Conservation (phyloP, 805 yeast species). For the Kregervanrija pseudodelftensis region DNA sequence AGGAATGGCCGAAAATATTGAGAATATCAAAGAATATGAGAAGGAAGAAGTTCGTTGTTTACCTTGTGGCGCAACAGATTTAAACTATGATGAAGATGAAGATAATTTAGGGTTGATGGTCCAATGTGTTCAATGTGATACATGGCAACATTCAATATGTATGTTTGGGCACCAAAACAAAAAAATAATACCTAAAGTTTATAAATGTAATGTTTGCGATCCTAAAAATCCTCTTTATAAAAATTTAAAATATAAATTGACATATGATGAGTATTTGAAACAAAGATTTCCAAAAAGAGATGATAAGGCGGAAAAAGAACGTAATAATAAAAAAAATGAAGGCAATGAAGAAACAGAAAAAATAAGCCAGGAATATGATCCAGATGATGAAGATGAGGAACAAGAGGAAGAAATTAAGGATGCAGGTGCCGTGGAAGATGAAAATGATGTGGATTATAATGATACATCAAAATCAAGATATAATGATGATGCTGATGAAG, state of each 20-base stretch:
- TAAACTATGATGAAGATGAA: conserved; percentile 49
- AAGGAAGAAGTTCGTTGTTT: conserved; percentile 46
- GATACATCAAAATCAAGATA: conserved; percentile 1
- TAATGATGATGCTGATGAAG: conserved; percentile 11
- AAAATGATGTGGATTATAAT: conserved; percentile 1
- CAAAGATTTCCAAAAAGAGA: conserved; percentile 5
- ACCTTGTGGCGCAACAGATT: conserved; percentile 54
- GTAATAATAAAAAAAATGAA: conserved; percentile 6
- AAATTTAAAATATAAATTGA: conserved; percentile 26
- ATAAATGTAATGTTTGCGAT: conserved; percentile 50
- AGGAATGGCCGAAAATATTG: not conserved
- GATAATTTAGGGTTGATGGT: conserved; percentile 53
- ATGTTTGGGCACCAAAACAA: conserved; percentile 40
- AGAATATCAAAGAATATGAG: conserved; percentile 20
- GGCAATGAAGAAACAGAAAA: conserved; percentile 1
- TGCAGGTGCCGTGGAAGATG: conserved; percentile 3
- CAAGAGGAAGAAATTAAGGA: conserved; percentile 4
- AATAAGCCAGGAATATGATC: conserved; percentile 3
- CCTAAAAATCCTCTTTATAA: conserved; percentile 28
- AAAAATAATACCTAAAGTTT: conserved; percentile 36
- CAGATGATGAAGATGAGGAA: conserved; percentile 6
- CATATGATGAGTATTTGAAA: conserved; percentile 23
- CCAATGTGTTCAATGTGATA: conserved; percentile 56
- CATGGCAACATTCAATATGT: conserved; percentile 70
- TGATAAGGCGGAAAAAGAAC: conserved; percentile 4